Evolutionary conservation across 208 protist species (phyloP).

Genomic region (Zelonia costaricensis): DNA sequence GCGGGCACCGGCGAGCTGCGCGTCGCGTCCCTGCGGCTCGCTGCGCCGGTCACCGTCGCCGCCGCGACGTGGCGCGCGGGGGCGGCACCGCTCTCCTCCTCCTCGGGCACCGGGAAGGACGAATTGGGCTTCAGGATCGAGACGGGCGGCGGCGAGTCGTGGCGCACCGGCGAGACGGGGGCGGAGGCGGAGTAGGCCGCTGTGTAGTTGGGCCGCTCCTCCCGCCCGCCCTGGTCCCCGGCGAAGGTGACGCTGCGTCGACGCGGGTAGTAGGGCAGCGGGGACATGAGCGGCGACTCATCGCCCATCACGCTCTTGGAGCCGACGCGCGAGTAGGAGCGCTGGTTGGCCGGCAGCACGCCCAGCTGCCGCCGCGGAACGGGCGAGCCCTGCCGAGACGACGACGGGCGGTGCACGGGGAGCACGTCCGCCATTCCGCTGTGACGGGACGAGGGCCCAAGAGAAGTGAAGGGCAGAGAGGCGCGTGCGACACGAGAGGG

Average conservation of each 20-base stretch:
- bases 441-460: not conserved
- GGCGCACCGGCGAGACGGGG: slow-evolving; percentile 40
- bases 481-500: not conserved
- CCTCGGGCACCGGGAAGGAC: slow-evolving; percentile 24
- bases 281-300: slow-evolving; percentile 76
- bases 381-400: slow-evolving; percentile 60
- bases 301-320: slow-evolving; percentile 55
- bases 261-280: slow-evolving; percentile 77
- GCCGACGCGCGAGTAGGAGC: slow-evolving; percentile 83
- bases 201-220: slow-evolving; percentile 82
- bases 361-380: slow-evolving; percentile 70
- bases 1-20: slow-evolving; percentile 31
- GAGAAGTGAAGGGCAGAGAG: not conserved
- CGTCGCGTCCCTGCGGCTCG: slow-evolving; percentile 3
- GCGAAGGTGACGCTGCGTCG: slow-evolving; percentile 88
- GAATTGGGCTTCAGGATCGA: slow-evolving; percentile 56
- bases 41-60: slow-evolving; percentile 5
- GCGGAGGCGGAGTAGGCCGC: slow-evolving; percentile 39
- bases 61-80: slow-evolving; percentile 11
- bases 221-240: slow-evolving; percentile 39
- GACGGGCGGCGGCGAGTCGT: slow-evolving; percentile 44
- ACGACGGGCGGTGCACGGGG: slow-evolving; percentile 12
- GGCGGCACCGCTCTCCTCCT: slow-evolving; percentile 16
- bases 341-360: slow-evolving; percentile 74
- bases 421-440: slow-evolving; percentile 12